Base-by-base conservation (phyloP, 768 basidiomycete genomes). In the Hortiboletus campestris region DNA sequence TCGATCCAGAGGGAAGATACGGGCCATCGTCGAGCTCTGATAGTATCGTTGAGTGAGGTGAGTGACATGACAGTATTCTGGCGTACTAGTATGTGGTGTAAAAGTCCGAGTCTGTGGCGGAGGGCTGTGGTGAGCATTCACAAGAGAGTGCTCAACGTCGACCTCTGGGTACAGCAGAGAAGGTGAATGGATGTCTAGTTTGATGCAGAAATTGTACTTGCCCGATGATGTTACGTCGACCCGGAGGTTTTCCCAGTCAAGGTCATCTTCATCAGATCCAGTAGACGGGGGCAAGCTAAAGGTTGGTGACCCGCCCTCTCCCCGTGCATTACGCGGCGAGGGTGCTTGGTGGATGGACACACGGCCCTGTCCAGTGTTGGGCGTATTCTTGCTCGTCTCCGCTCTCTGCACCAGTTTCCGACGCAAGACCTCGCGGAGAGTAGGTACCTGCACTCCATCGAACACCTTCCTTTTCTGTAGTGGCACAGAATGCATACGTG, bases 201-300 rank as follows among this genome's bases (percentile, higher is more conserved):
- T 17, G 2, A 40, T 32, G 43, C 34, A 22, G 31, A 38, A 36
- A 14, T 36, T 14, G 41, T 14, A 55, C 60, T 42, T 46, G 60
- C 70, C 69, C 3, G 69, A 71, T 12, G 57, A 53, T 29, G 59
- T 56, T 22, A 22, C 49, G 12, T 65, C 42, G 22, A 63, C 34
- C 14, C 58, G 62, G 19, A 59, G n/a, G 36, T 63, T 57, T 54
- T 75, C 73, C 72, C 74, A 69, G 51, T 66, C 71, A 28, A 74
- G 59, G 22, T 69, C 67, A 9, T 67, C 62, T 28, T 63, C 60
- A 16, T 63, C 59, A 10, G 62, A 61, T 31, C 28, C 53, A 13
- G 51, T 34, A 12, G 63, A 58, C 10, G 53, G 5, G 17, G 52
- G 43, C 9, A 46, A 28, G 13, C 35, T 19, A 14, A 52, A 49